A percentile compares a stretch with the other conserved stretches of the same genome.
Evolutionary conservation across 306 rosid species (phyloP).

Genomic region (Trifolium fragiferum): DNA sequence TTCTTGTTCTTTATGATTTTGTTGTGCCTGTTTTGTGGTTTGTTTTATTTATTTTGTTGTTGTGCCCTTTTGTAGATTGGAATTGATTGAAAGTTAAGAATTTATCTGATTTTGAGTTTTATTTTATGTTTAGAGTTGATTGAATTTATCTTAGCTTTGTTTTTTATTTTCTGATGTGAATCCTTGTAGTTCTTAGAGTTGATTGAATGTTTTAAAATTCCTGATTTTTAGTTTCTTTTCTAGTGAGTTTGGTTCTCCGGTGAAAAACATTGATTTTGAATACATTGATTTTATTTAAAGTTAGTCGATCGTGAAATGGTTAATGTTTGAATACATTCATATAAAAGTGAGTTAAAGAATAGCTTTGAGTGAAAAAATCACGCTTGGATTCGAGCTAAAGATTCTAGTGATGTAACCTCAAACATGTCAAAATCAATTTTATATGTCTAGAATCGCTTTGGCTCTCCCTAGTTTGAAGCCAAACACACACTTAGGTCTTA

Average conservation of each 20-base stretch:
- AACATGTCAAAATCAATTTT: too few species aligned
- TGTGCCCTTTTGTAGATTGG: background rate
- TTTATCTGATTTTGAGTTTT: conserved; percentile 2
- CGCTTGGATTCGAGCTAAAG: background rate
- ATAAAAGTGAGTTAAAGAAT: background rate
- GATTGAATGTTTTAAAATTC: background rate
- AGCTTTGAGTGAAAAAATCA: background rate
- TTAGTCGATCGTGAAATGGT: background rate
- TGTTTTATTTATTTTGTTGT: background rate
- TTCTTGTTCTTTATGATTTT: background rate
- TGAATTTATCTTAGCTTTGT: background rate
- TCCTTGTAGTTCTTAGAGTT: conserved; percentile 7
- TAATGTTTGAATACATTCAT: background rate
- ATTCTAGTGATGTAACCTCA: too few species aligned
- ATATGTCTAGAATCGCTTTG: too few species aligned
- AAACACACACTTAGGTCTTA: background rate
- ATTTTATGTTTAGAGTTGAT: background rate
- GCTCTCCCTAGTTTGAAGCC: background rate
- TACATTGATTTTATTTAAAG: background rate
- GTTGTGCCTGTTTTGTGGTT: too few species aligned
- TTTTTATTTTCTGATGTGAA: background rate
- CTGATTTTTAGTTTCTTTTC: background rate
- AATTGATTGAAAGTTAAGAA: background rate
- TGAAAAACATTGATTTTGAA: background rate
- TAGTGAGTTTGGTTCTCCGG: too few species aligned